A percentile compares a stretch with the other conserved stretches of the same genome.
phyloP scores from a whole-genome alignment of 1,284 basidiomycete genomes.

The Cryptococcus sp. region DNA sequence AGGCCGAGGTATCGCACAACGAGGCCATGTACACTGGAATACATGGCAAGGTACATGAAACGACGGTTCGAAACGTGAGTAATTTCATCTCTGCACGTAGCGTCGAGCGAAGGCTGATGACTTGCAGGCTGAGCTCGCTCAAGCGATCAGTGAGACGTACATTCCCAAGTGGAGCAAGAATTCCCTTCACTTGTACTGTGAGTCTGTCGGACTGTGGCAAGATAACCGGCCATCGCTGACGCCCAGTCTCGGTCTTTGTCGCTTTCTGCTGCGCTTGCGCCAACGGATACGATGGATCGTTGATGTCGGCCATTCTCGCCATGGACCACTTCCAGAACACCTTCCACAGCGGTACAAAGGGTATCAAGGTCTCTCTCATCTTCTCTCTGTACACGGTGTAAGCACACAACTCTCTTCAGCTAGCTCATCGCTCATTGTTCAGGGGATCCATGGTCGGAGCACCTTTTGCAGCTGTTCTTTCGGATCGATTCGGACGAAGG shows the following conservation, averaged over 20 bases:
- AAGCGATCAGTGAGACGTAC: conserved; percentile 15
- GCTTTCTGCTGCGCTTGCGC: conserved; percentile 31
- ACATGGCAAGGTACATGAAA: not conserved
- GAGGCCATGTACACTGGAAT: not conserved
- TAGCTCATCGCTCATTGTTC: not conserved
- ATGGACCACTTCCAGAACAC: conserved; percentile 27
- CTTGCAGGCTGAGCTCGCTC: conserved; percentile 15
- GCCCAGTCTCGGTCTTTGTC: conserved; percentile 22
- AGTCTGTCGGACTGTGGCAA: not conserved
- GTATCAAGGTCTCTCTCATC: conserved; percentile 20
- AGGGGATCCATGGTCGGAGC: conserved; percentile 20
- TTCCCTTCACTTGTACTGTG: conserved; percentile 22
- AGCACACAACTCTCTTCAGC: conserved; percentile 1
- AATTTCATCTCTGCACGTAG: not conserved
- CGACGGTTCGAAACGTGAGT: conserved; percentile 2
- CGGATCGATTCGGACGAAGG: conserved; percentile 52
- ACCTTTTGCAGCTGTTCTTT: conserved; percentile 18
- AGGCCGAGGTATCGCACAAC: not conserved
- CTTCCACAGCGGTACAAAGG: conserved; percentile 18
- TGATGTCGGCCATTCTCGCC: conserved; percentile 18
- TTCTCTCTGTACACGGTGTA: conserved; percentile 30
- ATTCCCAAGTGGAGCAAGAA: conserved; percentile 20
- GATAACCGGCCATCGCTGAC: not conserved
- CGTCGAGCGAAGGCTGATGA: not conserved
- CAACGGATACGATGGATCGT: conserved; percentile 30